Evolutionary conservation across 176 grass and related monocot species (phyloP).

Genomic region (Oryza punctata): DNA sequence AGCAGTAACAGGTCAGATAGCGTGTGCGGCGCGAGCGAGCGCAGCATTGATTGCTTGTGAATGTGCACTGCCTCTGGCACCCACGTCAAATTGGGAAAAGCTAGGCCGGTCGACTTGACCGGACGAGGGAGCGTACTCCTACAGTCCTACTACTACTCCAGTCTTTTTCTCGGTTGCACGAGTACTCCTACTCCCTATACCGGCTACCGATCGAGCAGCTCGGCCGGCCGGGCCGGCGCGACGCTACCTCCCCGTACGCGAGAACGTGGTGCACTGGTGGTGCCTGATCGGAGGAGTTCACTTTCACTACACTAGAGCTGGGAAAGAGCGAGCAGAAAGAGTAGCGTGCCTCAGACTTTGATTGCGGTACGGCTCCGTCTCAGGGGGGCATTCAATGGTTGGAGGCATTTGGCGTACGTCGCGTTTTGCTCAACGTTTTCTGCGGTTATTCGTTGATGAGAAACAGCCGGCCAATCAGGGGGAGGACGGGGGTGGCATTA

Average conservation of each 20-base stretch:
- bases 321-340: background rate
- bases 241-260: background rate
- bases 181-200: too few species aligned
- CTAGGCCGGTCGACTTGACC: background rate
- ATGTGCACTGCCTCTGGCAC: constrained; percentile 44
- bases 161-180: background rate
- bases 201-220: background rate
- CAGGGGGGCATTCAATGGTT: constrained; percentile 1
- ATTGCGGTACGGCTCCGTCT: background rate
- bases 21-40: background rate
- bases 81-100: constrained; percentile 11
- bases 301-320: background rate
- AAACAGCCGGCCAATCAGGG: background rate
- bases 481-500: background rate
- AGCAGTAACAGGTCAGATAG: background rate
- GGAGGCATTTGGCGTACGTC: background rate
- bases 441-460: background rate
- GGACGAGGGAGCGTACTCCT: background rate
- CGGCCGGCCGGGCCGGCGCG: background rate
- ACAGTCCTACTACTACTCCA: background rate
- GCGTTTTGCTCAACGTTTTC: background rate
- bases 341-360: background rate
- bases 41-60: constrained; percentile 31
- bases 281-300: background rate
- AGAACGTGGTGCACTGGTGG: background rate